Base-by-base conservation (phyloP, 306 rosid species). In the Rubus parviflorus region DNA sequence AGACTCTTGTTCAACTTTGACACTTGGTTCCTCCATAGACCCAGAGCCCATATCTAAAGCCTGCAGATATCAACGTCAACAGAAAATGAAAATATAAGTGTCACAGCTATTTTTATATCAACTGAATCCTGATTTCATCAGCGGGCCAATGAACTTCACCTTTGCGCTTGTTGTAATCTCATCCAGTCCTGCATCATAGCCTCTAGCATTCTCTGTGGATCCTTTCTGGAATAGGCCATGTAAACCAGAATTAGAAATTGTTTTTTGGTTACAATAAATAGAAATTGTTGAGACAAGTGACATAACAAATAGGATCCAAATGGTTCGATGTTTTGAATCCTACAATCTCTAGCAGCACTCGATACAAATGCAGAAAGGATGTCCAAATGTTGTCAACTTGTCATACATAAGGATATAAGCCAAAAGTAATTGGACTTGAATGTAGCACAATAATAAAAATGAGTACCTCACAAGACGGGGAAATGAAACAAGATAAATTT, bases 1-100 rank as follows among this genome's bases (percentile, higher is more conserved):
- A 68, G 75, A 63, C 56, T 83, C 90, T 65, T 75, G 90, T 81
- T 93, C 91, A 7, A 87, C 84, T 81, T 91, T 91, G 74, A 87
- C 86, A 57, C 79, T 76, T 2, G 87, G 82, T 81, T 88, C 95
- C 54, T 89, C 88, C 48, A 80, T 73, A 16, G 80, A 65, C 74
- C 83, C 75, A 77, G 95, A 80, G 68, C 80, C 76, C 71, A 84
- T 86, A 81, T 93, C 90, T 65, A 87, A 68, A 67, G 86, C 90
- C 97, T 93, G 89, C 87, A 85, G 74, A 75, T 68, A 83, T 65
- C 77, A 82, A 48, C 20, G 40, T 35, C 16, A 58, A 69, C 35
- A 57, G 54, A 16, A 63, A 53, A 11, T 30, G 35, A 30, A 30
- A 40, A 17, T 3, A 9, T 67, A 9, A 79, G 76, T 23, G n/a